Evolutionary conservation across 257 asterid species (phyloP), one percentile per base, ranked within the genome.

Genomic region (Lycium ferocissimum): DNA sequence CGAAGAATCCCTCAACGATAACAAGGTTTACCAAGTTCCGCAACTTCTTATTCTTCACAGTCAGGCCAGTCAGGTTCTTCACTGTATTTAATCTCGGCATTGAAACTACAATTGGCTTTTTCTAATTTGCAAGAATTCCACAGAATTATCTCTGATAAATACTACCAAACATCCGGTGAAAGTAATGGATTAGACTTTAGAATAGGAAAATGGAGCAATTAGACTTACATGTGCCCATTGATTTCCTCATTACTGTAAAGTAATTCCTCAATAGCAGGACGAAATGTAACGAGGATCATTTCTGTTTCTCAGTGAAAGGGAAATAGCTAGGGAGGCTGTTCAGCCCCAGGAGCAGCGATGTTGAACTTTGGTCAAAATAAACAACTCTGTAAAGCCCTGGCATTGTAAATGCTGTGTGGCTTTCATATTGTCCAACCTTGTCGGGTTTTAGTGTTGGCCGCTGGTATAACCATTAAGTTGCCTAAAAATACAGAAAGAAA

Each of bases 341-440:
- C 98, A 8, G 97, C 98, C 57, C 98, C 98, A 7, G 98, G 98
- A 9, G 97, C 88, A 84, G 92, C 96, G 65, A 94, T 92, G 62
- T 94, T 94, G 92, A 94, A 93, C 89, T 94, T 94, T 53, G 97
- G 97, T 94, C 98, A 81, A 93, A 93, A 71, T 89, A 94, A 79
- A 92, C 97, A 62, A 88, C 94, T 87, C 95, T 86, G 73, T 86
- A 26, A 26, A 26, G 33, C 33, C 33, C 33, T 26, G 33, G 33
- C 33, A 26, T 26, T 26, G 33, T 26, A 26, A 26, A 26, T 26
- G 33, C 33, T 26, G 33, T 26, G 33, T 26, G 33, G 33, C 33
- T 26, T 26, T 26, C 33, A 26, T 26, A 26, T 26, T 26, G 33
- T 26, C 98, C 97, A 10, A 93, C 49, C 91, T 90, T 63, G 76